Evolutionary conservation across 2,329 filamentous ascomycete genomes (phyloP).

Genomic region (Aureobasidium leucospermi): DNA sequence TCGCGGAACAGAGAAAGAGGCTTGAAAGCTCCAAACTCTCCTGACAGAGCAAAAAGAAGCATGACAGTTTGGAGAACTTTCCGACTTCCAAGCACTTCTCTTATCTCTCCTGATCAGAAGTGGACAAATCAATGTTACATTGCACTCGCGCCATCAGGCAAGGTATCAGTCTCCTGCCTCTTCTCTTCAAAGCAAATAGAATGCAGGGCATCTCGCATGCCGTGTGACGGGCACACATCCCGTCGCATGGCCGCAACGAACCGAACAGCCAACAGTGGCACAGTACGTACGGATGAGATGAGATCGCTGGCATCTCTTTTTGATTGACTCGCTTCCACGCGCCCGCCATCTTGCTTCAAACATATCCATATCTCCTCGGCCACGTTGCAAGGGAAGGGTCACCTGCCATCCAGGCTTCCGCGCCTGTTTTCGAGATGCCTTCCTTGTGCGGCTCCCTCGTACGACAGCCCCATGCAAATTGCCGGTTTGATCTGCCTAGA

Average conservation of each 20-base stretch:
- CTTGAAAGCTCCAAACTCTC: background rate
- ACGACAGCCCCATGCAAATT: background rate
- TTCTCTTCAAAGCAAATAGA: background rate
- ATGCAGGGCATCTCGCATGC: background rate
- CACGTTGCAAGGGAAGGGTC: constrained; percentile 4
- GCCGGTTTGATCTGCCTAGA: background rate
- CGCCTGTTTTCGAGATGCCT: background rate
- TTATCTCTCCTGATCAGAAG: background rate
- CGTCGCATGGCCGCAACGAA: background rate
- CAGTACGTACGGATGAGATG: background rate
- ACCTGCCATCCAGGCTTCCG: background rate
- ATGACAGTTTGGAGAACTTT: background rate
- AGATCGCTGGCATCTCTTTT: background rate
- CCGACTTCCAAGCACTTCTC: background rate
- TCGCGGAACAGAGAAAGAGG: constrained; percentile 6
- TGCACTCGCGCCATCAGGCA: background rate
- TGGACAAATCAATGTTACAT: background rate
- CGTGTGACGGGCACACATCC: background rate
- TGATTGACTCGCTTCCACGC: constrained; percentile 2
- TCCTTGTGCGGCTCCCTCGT: background rate
- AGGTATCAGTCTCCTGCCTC: background rate
- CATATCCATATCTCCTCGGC: background rate
- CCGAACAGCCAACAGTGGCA: background rate
- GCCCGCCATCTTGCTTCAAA: background rate
- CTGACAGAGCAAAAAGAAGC: background rate